Evolutionary conservation across 2,329 filamentous ascomycete species (phyloP), one percentile per base, ranked within the genome.

Genomic region (Penicillium hordei): DNA sequence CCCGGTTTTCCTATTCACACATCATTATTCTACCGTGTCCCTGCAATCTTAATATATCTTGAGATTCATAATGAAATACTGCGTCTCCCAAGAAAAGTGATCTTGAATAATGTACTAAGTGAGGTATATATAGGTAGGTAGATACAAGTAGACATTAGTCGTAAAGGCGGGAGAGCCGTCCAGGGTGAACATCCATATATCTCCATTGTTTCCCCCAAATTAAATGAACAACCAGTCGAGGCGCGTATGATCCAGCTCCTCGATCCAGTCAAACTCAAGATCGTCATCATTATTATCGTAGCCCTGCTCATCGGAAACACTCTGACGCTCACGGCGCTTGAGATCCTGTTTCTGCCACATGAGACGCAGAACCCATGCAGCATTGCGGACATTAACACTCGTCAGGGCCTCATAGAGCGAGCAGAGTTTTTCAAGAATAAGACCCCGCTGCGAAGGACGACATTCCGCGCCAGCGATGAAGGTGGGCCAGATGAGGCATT

Each of bases 381-480:
- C 75, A 56, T 75, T 76, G 19, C 72, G 71, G 25, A 77, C 70
- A 50, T 77, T 77, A 38, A 75, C 69, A 57, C 72, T 75, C 6
- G 67, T 71, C 17, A 75, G 67, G 39, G 65, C 64, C 29, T 73
- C 69, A 62, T 75, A 77, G 17, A 77, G 59, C 3, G 65, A 60
- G 19, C 68, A 64, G 2, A 77, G 67, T 9, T 65, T 68, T 15
- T 73, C 68, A 4, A 76, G 63, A 9, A 76, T 64, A 36, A 72
- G 65, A 1, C 66, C 62, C 2, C 73, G 68, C 27, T 76, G 74
- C 15, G 66, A 61, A 1, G 68, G 62, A 13, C 66, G 66, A 44
- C 72, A 76, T 57, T 78, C 76, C 2, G 74, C 75, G 25, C 76
- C 76, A 3, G 76, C 76, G 55, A 78, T 78, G 59, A 78, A 78